Percentiles rank a stretch among this genome's conserved stretches.
These are phyloP conservation scores for Debaryomyces psychrophilus DNA, from an alignment of 1,139 yeast species.

Conservation along the genomic window DNA sequence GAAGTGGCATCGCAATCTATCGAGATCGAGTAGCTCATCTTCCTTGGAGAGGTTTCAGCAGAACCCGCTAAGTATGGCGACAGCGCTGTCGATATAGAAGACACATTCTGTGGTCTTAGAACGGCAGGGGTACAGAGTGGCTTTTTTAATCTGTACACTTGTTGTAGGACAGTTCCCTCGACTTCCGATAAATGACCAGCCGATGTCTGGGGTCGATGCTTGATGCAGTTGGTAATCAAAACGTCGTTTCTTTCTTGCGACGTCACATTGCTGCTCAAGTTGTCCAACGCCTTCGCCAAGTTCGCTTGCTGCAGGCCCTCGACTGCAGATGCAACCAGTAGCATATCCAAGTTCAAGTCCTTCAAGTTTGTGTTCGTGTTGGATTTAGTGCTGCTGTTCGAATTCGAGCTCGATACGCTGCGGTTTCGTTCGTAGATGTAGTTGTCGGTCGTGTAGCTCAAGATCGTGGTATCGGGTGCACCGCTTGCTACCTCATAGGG, in stretches of 20 bases:
- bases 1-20: constrained; percentile 3
- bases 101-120: constrained; percentile 31
- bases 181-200: constrained; percentile 15
- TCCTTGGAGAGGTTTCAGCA: constrained; percentile 5
- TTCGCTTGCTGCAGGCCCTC: constrained; percentile 17
- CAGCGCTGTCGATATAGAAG: neutral
- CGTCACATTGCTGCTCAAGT: constrained; percentile 28
- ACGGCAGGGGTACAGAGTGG: constrained; percentile 50
- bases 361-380: constrained; percentile 4
- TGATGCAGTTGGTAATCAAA: constrained; percentile 15
- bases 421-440: constrained; percentile 19
- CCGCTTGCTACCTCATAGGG: constrained; percentile 17
- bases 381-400: constrained; percentile 4
- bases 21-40: constrained; percentile 8
- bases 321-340: constrained; percentile 1
- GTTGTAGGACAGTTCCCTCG: constrained; percentile 21
- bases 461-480: constrained; percentile 15
- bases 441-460: constrained; percentile 25
- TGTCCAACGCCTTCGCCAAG: constrained; percentile 28
- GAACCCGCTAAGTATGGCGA: neutral
- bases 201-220: constrained; percentile 12
- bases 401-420: constrained; percentile 9
- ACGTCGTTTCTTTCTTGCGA: constrained; percentile 20
- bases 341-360: neutral
- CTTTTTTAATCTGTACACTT: constrained; percentile 41